Percentiles rank a stretch among this genome's conserved stretches.
Evolutionary conservation across 1,139 yeast genomes (phyloP).

Genomic region (Pichia sp.): DNA sequence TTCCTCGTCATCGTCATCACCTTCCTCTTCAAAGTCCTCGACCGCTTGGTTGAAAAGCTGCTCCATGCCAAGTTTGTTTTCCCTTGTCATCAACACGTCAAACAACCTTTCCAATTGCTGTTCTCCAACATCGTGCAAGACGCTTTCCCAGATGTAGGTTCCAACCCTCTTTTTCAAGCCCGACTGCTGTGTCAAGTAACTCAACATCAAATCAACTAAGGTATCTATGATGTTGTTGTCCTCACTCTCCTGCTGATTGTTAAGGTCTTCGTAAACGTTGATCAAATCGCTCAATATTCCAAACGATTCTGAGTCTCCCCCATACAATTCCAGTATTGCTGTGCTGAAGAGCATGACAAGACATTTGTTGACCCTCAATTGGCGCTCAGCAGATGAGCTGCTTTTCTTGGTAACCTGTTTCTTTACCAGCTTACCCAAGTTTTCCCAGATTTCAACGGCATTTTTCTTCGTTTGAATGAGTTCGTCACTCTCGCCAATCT

Average conservation of each 20-base stretch:
- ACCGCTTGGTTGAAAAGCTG: conserved; percentile 66
- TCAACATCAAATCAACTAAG: conserved; percentile 73
- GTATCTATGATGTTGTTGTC: conserved; percentile 37
- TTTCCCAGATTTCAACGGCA: conserved; percentile 8
- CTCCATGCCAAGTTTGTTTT: conserved; percentile 78
- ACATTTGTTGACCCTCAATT: conserved; percentile 19
- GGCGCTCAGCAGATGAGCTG: conserved; percentile 1
- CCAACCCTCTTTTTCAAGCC: conserved; percentile 68
- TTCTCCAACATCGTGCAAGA: conserved; percentile 43
- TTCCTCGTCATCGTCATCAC: conserved; percentile 33
- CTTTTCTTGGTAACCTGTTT: too few relatives aligned
- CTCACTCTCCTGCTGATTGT: conserved; percentile 33
- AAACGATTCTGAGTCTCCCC: conserved; percentile 75
- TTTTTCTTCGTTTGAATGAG: conserved; percentile 8
- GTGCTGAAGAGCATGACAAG: conserved; percentile 76
- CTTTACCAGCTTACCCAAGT: conserved; percentile 4
- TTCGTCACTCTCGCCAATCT: conserved; percentile 8
- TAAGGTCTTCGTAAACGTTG: conserved; percentile 26
- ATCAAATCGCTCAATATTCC: conserved; percentile 70
- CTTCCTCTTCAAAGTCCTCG: conserved; percentile 41
- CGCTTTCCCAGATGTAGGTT: conserved; percentile 70
- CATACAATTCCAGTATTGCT: conserved; percentile 71
- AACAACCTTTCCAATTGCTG: conserved; percentile 55
- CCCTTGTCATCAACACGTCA: conserved; percentile 69
- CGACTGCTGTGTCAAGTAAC: conserved; percentile 71